Evolutionary conservation across 2,329 filamentous ascomycete genomes (phyloP).

Genomic region (Trichoderma afroharzianum): DNA sequence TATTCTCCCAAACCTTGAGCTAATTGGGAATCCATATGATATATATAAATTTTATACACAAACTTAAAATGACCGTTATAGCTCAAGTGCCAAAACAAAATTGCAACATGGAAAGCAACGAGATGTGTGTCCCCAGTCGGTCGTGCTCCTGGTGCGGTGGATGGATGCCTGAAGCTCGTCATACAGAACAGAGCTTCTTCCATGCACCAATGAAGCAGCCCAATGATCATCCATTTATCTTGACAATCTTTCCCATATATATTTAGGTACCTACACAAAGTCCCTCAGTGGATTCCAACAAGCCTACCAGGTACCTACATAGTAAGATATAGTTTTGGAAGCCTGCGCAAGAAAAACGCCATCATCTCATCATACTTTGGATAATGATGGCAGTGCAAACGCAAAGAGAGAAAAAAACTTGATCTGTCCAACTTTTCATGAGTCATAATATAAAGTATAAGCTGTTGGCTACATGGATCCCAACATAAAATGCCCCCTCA

Average conservation of each 20-base stretch:
- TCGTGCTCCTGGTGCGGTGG: background rate
- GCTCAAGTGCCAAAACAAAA: too few species aligned
- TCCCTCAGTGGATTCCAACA: background rate
- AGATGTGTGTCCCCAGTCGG: background rate
- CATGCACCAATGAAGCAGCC: background rate
- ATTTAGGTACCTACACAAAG: background rate
- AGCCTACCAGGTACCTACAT: background rate
- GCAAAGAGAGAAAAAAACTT: background rate
- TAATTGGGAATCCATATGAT: background rate
- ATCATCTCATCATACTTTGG: background rate
- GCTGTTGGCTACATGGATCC: too few species aligned
- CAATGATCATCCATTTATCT: background rate
- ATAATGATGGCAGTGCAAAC: background rate
- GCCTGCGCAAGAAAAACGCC: background rate
- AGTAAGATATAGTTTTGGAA: background rate
- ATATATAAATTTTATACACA: background rate
- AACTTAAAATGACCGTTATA: too few species aligned
- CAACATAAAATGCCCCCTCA: background rate
- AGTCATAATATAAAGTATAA: background rate
- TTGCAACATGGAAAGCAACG: background rate
- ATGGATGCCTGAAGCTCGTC: background rate
- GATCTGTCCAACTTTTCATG: background rate
- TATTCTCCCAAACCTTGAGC: background rate
- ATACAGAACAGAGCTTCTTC: background rate
- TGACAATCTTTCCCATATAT: background rate